Evolutionary conservation across 805 yeast species (phyloP).

Genomic region (Candida boidinii): DNA sequence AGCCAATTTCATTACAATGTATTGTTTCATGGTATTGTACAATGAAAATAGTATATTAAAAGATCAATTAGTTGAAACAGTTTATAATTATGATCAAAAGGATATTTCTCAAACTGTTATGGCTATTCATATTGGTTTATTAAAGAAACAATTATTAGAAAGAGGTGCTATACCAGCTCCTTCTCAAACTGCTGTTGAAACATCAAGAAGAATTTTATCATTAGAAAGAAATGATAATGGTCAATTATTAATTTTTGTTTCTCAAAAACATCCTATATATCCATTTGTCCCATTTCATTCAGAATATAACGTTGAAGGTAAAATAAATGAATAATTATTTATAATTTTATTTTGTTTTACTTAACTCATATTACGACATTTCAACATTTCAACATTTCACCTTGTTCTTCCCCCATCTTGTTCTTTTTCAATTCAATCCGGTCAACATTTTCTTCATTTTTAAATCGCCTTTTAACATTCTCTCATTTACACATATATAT

Average conservation of each 20-base stretch:
- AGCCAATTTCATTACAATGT: neutral
- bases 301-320: conserved; percentile 11
- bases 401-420: too few relatives aligned
- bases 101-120: conserved; percentile 14
- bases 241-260: conserved; percentile 8
- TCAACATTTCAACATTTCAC: too few relatives aligned
- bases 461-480: too few relatives aligned
- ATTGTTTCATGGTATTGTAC: neutral
- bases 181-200: conserved; percentile 6
- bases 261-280: conserved; percentile 6
- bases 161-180: conserved; percentile 8
- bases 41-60: conserved; percentile 2
- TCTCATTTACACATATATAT: too few relatives aligned
- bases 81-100: conserved; percentile 9
- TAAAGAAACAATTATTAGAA: conserved; percentile 11
- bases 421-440: too few relatives aligned
- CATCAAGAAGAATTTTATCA: conserved; percentile 5
- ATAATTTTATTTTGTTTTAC: too few relatives aligned
- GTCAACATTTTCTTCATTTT: too few relatives aligned
- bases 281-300: conserved; percentile 11
- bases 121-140: conserved; percentile 15
- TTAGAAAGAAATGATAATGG: conserved; percentile 10
- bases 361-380: too few relatives aligned
- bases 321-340: too few relatives aligned
- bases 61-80: conserved; percentile 4